These are phyloP conservation scores for Chaetomium olivaceum DNA, from an alignment of 2,329 filamentous ascomycete genomes.

Conservation along the genomic window DNA sequence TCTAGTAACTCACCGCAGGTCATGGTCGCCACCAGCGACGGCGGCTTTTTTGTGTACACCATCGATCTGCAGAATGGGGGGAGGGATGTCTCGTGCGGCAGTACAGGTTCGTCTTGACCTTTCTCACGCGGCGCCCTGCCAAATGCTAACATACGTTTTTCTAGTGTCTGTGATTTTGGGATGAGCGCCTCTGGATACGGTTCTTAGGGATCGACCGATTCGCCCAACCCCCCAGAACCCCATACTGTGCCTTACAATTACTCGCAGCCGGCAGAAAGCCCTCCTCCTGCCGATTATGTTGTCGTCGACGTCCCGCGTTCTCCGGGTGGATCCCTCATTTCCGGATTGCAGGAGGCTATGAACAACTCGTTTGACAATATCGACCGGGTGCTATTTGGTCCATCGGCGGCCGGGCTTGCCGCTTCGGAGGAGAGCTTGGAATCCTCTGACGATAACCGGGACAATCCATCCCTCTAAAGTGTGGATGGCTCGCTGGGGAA, in stretches of 20 bases:
- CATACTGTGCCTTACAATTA: background rate
- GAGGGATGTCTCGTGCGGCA: constrained; percentile 90
- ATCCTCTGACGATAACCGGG: background rate
- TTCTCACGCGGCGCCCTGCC: too few species aligned
- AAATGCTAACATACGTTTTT: background rate
- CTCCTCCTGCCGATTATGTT: background rate
- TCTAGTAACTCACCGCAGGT: constrained; percentile 92
- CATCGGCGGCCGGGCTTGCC: background rate
- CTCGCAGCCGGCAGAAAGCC: background rate
- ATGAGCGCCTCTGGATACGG: constrained; percentile 52
- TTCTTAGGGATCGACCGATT: constrained; percentile 34
- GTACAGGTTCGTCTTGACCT: constrained; percentile 69
- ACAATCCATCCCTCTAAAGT: background rate
- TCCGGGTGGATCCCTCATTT: background rate
- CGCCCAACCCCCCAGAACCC: background rate
- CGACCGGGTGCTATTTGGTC: background rate
- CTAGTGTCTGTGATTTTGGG: constrained; percentile 56
- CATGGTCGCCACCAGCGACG: constrained; percentile 97
- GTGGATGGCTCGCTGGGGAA: background rate
- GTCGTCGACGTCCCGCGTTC: background rate
- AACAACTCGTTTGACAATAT: background rate
- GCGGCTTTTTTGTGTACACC: constrained; percentile 90
- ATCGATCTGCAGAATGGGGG: constrained; percentile 94
- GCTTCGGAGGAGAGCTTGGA: background rate
- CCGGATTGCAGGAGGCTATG: background rate